A percentile compares a stretch with the other conserved stretches of the same genome.
phyloP scores from a whole-genome alignment of 768 basidiomycete species.

The Zangia roseola region DNA sequence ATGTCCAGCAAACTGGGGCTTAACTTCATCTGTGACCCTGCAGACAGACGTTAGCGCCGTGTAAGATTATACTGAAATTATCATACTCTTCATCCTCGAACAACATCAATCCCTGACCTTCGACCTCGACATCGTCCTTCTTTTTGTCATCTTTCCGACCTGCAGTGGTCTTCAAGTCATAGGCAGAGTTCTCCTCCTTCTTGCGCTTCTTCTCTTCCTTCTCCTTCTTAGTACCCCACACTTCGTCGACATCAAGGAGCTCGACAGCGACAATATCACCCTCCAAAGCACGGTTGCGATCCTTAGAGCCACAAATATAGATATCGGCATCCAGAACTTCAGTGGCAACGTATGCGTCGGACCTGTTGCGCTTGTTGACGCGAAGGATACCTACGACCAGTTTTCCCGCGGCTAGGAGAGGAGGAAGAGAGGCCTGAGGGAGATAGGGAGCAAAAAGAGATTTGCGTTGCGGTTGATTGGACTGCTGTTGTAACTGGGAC shows the following conservation, averaged over 20 bases:
- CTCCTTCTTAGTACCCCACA: conserved; percentile 99
- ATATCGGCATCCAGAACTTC: conserved; percentile 98
- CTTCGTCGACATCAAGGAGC: conserved; percentile 95
- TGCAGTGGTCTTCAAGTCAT: conserved; percentile 72
- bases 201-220: conserved; percentile 99
- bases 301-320: conserved; percentile 98
- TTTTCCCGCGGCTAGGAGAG: conserved; percentile 94
- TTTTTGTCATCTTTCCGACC: conserved; percentile 97
- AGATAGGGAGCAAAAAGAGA: conserved; percentile 98
- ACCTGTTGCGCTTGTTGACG: conserved; percentile 97
- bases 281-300: conserved; percentile 96
- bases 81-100: conserved; percentile 95
- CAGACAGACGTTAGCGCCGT: conserved; percentile 12
- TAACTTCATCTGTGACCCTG: conserved; percentile 95
- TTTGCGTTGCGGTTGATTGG: conserved; percentile 91
- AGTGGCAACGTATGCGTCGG: conserved; percentile 97
- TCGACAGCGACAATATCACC: conserved; percentile 99
- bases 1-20: conserved; percentile 97
- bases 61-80: conserved; percentile 11
- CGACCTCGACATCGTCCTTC: conserved; percentile 99
- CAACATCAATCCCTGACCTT: conserved; percentile 94
- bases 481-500: conserved; percentile 92
- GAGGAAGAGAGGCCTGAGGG: conserved; percentile 95
- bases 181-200: conserved; percentile 98
- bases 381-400: conserved; percentile 95